Percentiles rank a stretch among this genome's conserved stretches.
Evolutionary conservation across 2,329 filamentous ascomycete genomes (phyloP).

Genomic region (Fusarium buharicum): DNA sequence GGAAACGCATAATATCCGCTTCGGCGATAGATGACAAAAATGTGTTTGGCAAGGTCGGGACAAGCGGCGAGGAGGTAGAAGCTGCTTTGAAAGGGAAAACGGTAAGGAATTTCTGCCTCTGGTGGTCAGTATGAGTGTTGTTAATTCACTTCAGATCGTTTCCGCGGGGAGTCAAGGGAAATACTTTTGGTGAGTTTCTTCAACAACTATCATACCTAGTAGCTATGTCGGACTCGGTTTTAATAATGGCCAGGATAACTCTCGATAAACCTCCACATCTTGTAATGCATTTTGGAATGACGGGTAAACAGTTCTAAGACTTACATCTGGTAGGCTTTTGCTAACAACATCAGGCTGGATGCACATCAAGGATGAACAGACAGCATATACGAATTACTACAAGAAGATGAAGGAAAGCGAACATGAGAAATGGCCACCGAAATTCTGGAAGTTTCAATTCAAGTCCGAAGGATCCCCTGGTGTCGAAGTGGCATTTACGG

Average conservation of each 20-base stretch:
- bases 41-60: conserved; percentile 91
- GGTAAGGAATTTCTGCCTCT: conserved; percentile 40
- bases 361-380: conserved; percentile 82
- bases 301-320: conserved; percentile 53
- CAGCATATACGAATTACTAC: conserved; percentile 84
- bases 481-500: conserved; percentile 81
- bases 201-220: conserved; percentile 5
- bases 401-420: conserved; percentile 72
- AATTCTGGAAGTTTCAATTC: conserved; percentile 87
- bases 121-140: background rate
- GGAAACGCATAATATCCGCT: conserved; percentile 78
- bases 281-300: conserved; percentile 88
- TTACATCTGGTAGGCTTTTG: background rate
- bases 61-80: conserved; percentile 78
- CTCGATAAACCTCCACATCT: conserved; percentile 84
- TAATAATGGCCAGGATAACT: conserved; percentile 50
- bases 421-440: conserved; percentile 81
- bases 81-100: conserved; percentile 79
- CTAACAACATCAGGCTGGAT: conserved; percentile 72
- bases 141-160: conserved; percentile 55
- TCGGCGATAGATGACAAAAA: conserved; percentile 81
- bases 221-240: background rate
- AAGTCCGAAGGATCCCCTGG: conserved; percentile 66
- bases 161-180: conserved; percentile 88
- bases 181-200: conserved; percentile 80